Conservation (phyloP, 208 protist species). For the Hexamita inflata region DNA sequence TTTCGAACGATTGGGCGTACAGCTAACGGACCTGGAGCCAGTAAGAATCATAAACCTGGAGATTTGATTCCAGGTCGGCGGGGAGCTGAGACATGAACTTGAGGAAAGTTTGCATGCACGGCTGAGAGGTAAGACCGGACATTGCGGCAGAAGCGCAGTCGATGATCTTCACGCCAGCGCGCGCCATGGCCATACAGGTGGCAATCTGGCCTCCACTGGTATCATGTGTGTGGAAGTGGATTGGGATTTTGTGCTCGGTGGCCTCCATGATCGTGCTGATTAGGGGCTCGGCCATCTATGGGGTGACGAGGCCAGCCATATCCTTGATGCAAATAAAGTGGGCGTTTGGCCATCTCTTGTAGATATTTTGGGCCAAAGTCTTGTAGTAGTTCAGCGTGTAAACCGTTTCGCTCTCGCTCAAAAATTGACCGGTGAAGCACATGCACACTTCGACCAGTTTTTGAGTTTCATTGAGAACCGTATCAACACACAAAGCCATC, state of each 20-base stretch:
- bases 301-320: constrained; percentile 62
- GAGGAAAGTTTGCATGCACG: constrained; percentile 58
- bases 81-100: constrained; percentile 35
- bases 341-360: constrained; percentile 36
- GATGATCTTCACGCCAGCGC: constrained; percentile 63
- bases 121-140: constrained; percentile 63
- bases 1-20: too few relatives aligned
- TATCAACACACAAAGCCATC: constrained; percentile 53
- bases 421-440: constrained; percentile 52
- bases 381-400: constrained; percentile 52
- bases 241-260: constrained; percentile 52
- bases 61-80: neutral
- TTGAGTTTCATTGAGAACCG: constrained; percentile 42
- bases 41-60: constrained; percentile 23
- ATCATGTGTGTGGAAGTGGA: constrained; percentile 74
- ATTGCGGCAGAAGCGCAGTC: constrained; percentile 53
- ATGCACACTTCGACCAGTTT: constrained; percentile 50
- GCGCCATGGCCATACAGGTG: constrained; percentile 53
- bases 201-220: constrained; percentile 60
- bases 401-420: constrained; percentile 43
- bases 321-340: constrained; percentile 67
- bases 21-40: constrained; percentile 28
- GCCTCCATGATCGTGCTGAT: constrained; percentile 50
- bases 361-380: constrained; percentile 29
- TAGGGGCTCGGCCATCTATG: constrained; percentile 42